Percentiles rank a stretch among this genome's conserved stretches.
Evolutionary conservation across 768 basidiomycete genomes (phyloP).

Genomic region (Exidia glandulosa): DNA sequence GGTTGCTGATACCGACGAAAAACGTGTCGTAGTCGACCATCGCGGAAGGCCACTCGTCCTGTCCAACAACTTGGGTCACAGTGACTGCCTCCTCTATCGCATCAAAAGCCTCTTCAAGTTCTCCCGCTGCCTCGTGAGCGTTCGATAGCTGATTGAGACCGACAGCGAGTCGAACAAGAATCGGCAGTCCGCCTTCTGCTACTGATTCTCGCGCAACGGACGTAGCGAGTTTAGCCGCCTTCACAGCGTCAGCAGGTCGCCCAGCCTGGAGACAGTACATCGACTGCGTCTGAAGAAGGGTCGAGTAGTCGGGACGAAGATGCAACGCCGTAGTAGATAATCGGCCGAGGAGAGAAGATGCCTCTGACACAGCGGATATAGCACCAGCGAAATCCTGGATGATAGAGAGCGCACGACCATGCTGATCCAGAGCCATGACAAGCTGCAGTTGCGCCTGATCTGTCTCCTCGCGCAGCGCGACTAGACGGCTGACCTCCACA

Average conservation of each 20-base stretch:
- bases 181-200: background rate
- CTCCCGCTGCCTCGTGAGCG: background rate
- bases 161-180: background rate
- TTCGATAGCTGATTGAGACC: background rate
- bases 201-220: background rate
- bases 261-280: background rate
- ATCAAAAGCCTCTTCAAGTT: background rate
- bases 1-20: background rate
- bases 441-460: background rate
- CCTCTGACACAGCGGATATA: background rate
- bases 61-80: background rate
- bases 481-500: background rate
- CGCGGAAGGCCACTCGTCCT: background rate
- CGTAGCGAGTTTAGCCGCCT: background rate
- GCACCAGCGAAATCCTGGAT: background rate
- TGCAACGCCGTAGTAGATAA: background rate
- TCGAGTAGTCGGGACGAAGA: background rate
- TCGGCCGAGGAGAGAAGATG: background rate
- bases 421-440: background rate
- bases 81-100: background rate
- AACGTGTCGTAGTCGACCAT: background rate
- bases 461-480: background rate
- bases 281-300: background rate
- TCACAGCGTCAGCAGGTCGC: background rate
- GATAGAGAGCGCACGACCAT: background rate